Base-by-base conservation (phyloP, 148 eudicot species). In the Oxyria digyna region DNA sequence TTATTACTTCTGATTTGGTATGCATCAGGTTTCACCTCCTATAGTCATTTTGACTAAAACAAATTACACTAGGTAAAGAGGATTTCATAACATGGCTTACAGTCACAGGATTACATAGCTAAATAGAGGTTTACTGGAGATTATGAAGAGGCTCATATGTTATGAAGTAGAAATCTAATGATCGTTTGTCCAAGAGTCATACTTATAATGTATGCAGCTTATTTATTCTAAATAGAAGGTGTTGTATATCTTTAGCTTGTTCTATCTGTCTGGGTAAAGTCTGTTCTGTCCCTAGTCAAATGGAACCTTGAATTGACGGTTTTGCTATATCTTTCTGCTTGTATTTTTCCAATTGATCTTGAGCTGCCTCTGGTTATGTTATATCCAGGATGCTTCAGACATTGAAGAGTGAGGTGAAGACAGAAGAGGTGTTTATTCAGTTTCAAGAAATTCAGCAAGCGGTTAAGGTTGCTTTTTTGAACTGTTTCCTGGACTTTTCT, bases 371-470 rank as follows among this genome's bases (percentile, higher is more conserved):
- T 26, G 33, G n/a, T 48, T n/a, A 40, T 72, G 37, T 48, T 46
- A 42, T 71, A 78, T 78, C 62, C 87, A 94, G 98, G 85, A 88
- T 90, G 95, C 84, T 94, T 78, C 90, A 88, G 72, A 76, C 82
- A 46, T 74, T 90, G 73, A 80, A 83, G 80, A 80, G 71, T 45
- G 97, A 94, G 67, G 65, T 84, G 38, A 94, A 84, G 84, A 80
- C 96, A 38, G 98, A 93, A 73, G 97, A 88, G 73, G 82, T 80
- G 46, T 86, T 74, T 75, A 71, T 77, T 45, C 97, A 86, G 72
- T 86, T 90, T 72, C 97, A 85, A 79, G 96, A 87, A 82, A 85
- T 91, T 73, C 98, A 90, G 75, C 97, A 94, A 76, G 90, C 97
- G 77, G 87, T 87, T 73, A 86, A 92, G 69, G 85, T 94, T 71